Evolutionary conservation across 306 rosid genomes (phyloP), one percentile per base, ranked within the genome.

Genomic region (Quercus wislizeni): DNA sequence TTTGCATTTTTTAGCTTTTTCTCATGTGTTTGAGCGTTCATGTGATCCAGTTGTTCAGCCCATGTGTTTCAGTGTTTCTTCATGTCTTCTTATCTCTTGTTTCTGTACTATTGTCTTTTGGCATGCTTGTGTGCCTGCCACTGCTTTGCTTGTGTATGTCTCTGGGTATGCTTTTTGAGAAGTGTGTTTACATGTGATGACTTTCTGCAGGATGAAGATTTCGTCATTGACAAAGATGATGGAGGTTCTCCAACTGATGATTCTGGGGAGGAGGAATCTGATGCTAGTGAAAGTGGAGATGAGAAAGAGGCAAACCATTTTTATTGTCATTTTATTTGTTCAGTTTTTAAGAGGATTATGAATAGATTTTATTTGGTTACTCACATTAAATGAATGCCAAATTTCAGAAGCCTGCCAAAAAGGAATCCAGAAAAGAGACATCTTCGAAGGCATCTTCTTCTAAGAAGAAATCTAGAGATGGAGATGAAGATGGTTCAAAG

Each of bases 191-290:
- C 69, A 65, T 21, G 43, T 77, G 85, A 30, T 74, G 71, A 80
- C 75, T 79, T 46, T 78, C 79, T 69, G 19, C 88, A 96, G 99
- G 99, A 96, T 73, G 90, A 86, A 57, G 99, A 93, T 86, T 96
- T 91, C 88, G 97, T 93, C 59, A 43, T 64, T 19, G 98, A 90
- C 59, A 86, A 90, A 88, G 99, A 96, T 81, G 99, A 96, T 82
- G 92, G 77, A 75, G 99, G 99, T 78, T 95, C 99, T 70, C 94
- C 99, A 68, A 93, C 96, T 31, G 99, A 95, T 90, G 98, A 90
- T 90, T 95, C 99, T 72, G 99, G 99, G 49, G 97, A 63, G 20
- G 99, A 91, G 0, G 98, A 87, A 19, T 91, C 98, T 46, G 97
- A 96, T 86, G 99, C 59, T 43, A 96, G 98, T 80, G 84, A 75